Evolutionary conservation across 2,329 filamentous ascomycete species (phyloP).

Genomic region (Exophiala aquamarina): DNA sequence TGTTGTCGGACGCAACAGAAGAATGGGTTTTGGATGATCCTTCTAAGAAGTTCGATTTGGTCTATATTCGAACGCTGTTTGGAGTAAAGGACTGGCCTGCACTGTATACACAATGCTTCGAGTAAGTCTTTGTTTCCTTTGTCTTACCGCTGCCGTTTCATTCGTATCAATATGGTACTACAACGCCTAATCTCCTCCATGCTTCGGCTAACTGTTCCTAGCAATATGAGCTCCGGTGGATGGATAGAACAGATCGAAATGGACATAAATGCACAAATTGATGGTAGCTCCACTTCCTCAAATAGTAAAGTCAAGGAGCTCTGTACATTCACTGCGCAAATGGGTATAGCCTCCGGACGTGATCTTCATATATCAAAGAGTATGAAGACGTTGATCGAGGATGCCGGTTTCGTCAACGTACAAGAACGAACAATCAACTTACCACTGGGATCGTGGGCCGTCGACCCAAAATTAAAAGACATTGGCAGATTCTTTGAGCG

Average conservation of each 20-base stretch:
- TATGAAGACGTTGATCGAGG: slow-evolving; percentile 32
- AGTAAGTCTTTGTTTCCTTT: too few relatives aligned
- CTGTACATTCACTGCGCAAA: slow-evolving; percentile 21
- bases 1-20: slow-evolving; percentile 37
- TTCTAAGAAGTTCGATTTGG: slow-evolving; percentile 41
- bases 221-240: slow-evolving; percentile 38
- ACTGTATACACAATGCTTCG: slow-evolving; percentile 36
- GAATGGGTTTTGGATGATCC: slow-evolving; percentile 36
- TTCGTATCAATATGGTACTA: too few relatives aligned
- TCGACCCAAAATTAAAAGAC: slow-evolving; percentile 38
- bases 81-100: slow-evolving; percentile 35
- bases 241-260: slow-evolving; percentile 38
- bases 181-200: too few relatives aligned
- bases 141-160: too few relatives aligned
- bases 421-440: slow-evolving; percentile 41
- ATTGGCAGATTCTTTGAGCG: slow-evolving; percentile 34
- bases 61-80: slow-evolving; percentile 41
- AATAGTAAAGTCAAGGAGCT: slow-evolving; percentile 26
- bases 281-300: slow-evolving; percentile 27
- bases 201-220: slow-evolving; percentile 15
- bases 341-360: slow-evolving; percentile 27
- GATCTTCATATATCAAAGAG: slow-evolving; percentile 26
- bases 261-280: slow-evolving; percentile 23
- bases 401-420: slow-evolving; percentile 47
- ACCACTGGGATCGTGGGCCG: slow-evolving; percentile 44